phyloP scores from a whole-genome alignment of 768 basidiomycete species.

The Epithele typhae region DNA sequence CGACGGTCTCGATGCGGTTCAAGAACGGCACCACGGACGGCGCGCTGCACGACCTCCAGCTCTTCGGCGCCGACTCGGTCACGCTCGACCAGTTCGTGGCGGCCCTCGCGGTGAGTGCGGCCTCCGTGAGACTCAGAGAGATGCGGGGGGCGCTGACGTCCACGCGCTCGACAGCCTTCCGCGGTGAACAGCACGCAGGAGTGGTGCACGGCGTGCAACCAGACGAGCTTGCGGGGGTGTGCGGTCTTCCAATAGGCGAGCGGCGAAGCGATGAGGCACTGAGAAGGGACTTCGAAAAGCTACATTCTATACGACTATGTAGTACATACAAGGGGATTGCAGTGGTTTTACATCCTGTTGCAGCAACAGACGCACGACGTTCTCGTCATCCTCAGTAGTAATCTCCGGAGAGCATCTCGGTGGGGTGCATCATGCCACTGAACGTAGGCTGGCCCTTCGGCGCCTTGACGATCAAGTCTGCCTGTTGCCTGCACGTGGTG shows the following conservation, averaged over 20 bases:
- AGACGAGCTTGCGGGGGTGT: conserved; percentile 54
- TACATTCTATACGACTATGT: too few species aligned
- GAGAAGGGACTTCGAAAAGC: too few species aligned
- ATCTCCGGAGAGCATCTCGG: conserved; percentile 5
- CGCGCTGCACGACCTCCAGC: conserved; percentile 40
- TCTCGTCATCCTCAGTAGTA: too few species aligned
- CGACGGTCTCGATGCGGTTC: conserved; percentile 57
- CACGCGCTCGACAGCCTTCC: too few species aligned
- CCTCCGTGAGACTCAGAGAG: too few species aligned
- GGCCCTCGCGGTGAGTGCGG: conserved; percentile 11
- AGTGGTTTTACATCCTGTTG: too few species aligned
- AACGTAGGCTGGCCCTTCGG: conserved; percentile 8
- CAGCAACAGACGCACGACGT: too few species aligned
- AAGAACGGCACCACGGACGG: conserved; percentile 57
- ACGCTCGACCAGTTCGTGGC: conserved; percentile 48
- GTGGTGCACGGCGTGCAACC: conserved; percentile 59
- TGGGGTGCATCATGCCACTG: conserved; percentile 1
- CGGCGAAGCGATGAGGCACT: too few species aligned
- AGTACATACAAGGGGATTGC: neutral
- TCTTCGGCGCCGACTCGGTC: conserved; percentile 23
- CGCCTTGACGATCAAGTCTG: conserved; percentile 62
- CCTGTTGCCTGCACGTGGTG: conserved; percentile 58
- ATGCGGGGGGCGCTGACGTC: too few species aligned
- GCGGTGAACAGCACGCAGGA: conserved; percentile 46
- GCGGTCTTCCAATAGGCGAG: conserved; percentile 8